A percentile compares a stretch with the other conserved stretches of the same genome.
phyloP scores from a whole-genome alignment of 2,329 filamentous ascomycete genomes.

The Aspergillus melleus region DNA sequence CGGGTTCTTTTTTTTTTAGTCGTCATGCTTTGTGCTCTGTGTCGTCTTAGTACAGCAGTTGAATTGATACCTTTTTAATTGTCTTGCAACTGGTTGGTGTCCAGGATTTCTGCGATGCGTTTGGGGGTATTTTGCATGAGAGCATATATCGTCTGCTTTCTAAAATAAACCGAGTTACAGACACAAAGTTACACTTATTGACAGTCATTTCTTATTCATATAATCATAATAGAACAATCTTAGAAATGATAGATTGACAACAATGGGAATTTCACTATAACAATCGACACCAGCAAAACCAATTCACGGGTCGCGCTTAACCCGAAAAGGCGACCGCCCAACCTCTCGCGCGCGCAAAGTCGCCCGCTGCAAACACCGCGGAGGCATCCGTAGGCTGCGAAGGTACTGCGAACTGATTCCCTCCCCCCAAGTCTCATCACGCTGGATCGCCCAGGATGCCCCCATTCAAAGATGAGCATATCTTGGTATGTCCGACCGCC shows the following conservation, averaged over 20 bases:
- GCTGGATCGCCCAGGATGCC: slow-evolving; percentile 40
- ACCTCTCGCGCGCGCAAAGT: slow-evolving; percentile 22
- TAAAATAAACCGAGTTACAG: not conserved
- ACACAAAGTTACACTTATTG: not conserved
- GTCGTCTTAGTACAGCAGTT: not conserved
- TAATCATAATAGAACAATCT: not conserved
- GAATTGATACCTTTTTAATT: not conserved
- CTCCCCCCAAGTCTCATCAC: slow-evolving; percentile 12
- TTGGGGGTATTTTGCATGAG: not conserved
- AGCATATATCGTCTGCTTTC: not conserved
- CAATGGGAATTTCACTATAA: not conserved
- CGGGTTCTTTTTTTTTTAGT: not conserved
- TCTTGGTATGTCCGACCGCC: slow-evolving; percentile 41
- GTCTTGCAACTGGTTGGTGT: not conserved
- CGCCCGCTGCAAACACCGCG: slow-evolving; percentile 22
- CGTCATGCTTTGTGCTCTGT: not conserved
- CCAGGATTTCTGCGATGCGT: not conserved
- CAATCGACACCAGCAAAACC: not conserved
- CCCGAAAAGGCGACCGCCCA: slow-evolving; percentile 23
- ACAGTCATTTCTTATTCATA: not conserved
- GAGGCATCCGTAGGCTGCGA: slow-evolving; percentile 10
- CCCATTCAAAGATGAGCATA: slow-evolving; percentile 55
- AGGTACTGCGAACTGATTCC: slow-evolving; percentile 17
- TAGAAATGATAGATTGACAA: not conserved
- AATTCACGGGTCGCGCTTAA: slow-evolving; percentile 19